phyloP scores from a whole-genome alignment of 2,329 filamentous ascomycete genomes.

The Aspergillus eucalypticola region DNA sequence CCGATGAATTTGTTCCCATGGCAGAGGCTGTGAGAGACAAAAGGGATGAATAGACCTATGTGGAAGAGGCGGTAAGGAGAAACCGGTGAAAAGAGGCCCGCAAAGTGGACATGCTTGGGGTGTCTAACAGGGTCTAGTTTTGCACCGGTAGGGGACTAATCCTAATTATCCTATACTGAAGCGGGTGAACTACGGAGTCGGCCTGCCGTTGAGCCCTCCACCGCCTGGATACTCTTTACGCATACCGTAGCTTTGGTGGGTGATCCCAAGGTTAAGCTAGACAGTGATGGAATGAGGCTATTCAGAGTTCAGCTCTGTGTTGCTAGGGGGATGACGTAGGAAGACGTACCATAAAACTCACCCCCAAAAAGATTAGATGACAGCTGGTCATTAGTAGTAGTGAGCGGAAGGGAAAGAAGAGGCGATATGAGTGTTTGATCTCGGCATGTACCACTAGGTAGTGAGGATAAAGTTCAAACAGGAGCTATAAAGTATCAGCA shows the following conservation, averaged over 20 bases:
- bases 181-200: not conserved
- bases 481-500: not conserved
- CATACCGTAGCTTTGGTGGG: not conserved
- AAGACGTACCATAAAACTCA: not conserved
- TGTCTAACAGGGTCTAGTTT: constrained; percentile 8
- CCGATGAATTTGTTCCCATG: too few species aligned
- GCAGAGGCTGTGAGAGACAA: too few species aligned
- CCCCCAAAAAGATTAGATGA: not conserved
- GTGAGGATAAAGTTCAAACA: too few species aligned
- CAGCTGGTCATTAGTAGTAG: too few species aligned
- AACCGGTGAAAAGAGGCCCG: constrained; percentile 4
- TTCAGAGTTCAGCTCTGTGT: not conserved
- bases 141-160: not conserved
- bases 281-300: not conserved
- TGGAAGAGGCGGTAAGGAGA: constrained; percentile 6
- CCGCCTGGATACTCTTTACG: not conserved
- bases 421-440: not conserved
- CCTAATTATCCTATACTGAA: constrained; percentile 1
- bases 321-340: not conserved
- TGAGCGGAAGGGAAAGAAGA: too few species aligned
- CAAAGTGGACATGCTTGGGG: not conserved
- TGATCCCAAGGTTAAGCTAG: not conserved
- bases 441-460: too few species aligned
- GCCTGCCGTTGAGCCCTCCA: constrained; percentile 1
- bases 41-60: not conserved